Evolutionary conservation across 2,329 filamentous ascomycete genomes (phyloP).

Genomic region (Xylaria sp.): DNA sequence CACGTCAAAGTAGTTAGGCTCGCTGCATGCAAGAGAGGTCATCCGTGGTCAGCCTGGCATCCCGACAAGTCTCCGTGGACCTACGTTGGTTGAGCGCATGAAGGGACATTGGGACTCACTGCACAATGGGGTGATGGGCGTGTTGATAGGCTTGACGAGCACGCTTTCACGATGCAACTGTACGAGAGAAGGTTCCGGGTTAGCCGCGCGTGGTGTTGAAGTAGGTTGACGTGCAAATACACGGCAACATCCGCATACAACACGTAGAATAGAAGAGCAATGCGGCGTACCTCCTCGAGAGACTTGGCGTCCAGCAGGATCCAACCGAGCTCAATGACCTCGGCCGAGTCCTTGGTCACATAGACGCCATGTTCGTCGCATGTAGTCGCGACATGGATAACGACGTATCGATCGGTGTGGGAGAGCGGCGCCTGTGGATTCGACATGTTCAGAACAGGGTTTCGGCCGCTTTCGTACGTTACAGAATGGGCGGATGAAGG

Average conservation of each 20-base stretch:
- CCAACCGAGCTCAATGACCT: conserved; percentile 99
- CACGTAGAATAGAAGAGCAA: background rate
- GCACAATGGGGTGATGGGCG: conserved; percentile 95
- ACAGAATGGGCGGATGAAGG: conserved; percentile 14
- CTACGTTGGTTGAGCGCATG: conserved; percentile 6
- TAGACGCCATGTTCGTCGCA: conserved; percentile 99
- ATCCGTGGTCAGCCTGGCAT: conserved; percentile 12
- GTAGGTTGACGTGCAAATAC: background rate
- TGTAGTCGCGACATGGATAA: conserved; percentile 97
- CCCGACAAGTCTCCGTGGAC: background rate
- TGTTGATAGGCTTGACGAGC: conserved; percentile 97
- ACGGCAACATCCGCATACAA: background rate
- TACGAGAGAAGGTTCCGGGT: background rate
- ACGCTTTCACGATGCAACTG: conserved; percentile 93
- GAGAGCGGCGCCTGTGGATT: conserved; percentile 51
- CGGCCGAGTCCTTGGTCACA: conserved; percentile 97
- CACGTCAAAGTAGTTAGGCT: conserved; percentile 96
- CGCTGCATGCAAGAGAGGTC: conserved; percentile 48
- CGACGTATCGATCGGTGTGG: conserved; percentile 90
- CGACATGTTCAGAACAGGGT: conserved; percentile 36
- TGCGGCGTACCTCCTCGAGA: conserved; percentile 74
- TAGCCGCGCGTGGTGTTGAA: conserved; percentile 1
- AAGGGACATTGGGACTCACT: conserved; percentile 61
- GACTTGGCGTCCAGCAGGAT: conserved; percentile 88
- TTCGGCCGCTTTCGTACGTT: conserved; percentile 19